Evolutionary conservation across 306 rosid genomes (phyloP).

Genomic region (Hippophae tibetana): DNA sequence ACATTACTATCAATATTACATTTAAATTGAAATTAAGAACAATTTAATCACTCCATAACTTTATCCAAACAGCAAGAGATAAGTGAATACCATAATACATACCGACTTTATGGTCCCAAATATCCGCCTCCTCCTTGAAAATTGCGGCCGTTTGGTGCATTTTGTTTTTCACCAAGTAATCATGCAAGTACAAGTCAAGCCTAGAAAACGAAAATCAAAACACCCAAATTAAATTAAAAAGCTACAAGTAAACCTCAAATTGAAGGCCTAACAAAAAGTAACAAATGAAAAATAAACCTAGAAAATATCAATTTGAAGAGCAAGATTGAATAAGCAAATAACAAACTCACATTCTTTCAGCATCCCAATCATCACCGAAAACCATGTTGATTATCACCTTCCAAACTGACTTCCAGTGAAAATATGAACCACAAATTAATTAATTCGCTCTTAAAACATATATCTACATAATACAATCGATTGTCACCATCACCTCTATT

Average conservation of each 20-base stretch:
- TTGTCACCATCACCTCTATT: no score
- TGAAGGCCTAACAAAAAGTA: not conserved
- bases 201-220: constrained; percentile 17
- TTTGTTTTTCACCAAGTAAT: constrained; percentile 41
- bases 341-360: no score
- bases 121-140: constrained; percentile 33
- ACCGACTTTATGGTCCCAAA: constrained; percentile 17
- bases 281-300: not conserved
- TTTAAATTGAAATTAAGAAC: not conserved
- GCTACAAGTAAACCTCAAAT: not conserved
- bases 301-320: no score
- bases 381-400: no score
- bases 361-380: no score
- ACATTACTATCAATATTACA: not conserved
- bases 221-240: not conserved
- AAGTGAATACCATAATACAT: not conserved
- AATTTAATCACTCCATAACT: not conserved
- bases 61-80: not conserved
- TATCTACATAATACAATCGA: no score
- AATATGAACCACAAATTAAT: no score
- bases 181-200: constrained; percentile 29
- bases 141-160: constrained; percentile 27
- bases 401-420: no score
- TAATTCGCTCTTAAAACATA: no score
- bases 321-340: no score